Conservation (phyloP, 2,329 filamentous ascomycete genomes). For the Fusarium sp. region DNA sequence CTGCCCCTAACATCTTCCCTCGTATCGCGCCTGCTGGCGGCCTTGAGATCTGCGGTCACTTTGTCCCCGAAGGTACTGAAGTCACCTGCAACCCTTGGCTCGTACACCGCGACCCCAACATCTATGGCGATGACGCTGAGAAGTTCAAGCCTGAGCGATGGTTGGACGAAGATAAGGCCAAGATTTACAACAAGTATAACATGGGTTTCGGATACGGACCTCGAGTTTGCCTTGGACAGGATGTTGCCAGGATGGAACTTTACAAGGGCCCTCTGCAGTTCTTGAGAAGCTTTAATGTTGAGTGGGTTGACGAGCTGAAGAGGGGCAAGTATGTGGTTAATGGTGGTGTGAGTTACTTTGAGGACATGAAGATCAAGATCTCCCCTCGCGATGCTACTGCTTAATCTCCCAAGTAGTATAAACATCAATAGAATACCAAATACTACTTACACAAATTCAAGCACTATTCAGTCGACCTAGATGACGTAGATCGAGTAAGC, state of each 20-base stretch:
- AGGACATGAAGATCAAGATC: slow-evolving; percentile 28
- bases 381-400: background rate
- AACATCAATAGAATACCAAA: background rate
- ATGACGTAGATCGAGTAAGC: no score
- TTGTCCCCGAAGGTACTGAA: slow-evolving; percentile 48
- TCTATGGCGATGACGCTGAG: slow-evolving; percentile 50
- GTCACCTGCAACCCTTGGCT: slow-evolving; percentile 54
- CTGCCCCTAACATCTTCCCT: slow-evolving; percentile 61
- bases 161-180: slow-evolving; percentile 47
- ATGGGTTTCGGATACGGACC: slow-evolving; percentile 55
- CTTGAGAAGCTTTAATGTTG: slow-evolving; percentile 31
- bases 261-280: slow-evolving; percentile 35
- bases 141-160: slow-evolving; percentile 56
- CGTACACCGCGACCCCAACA: slow-evolving; percentile 47
- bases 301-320: slow-evolving; percentile 14
- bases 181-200: slow-evolving; percentile 46
- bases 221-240: slow-evolving; percentile 57
- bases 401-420: background rate
- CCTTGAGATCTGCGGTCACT: slow-evolving; percentile 51
- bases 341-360: slow-evolving; percentile 36
- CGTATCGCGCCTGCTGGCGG: slow-evolving; percentile 60
- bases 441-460: background rate
- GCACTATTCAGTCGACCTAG: no score
- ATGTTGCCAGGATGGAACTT: slow-evolving; percentile 58
- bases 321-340: slow-evolving; percentile 29